Evolutionary conservation across 2,329 filamentous ascomycete genomes (phyloP).

Genomic region (Pestalotiopsis fici): DNA sequence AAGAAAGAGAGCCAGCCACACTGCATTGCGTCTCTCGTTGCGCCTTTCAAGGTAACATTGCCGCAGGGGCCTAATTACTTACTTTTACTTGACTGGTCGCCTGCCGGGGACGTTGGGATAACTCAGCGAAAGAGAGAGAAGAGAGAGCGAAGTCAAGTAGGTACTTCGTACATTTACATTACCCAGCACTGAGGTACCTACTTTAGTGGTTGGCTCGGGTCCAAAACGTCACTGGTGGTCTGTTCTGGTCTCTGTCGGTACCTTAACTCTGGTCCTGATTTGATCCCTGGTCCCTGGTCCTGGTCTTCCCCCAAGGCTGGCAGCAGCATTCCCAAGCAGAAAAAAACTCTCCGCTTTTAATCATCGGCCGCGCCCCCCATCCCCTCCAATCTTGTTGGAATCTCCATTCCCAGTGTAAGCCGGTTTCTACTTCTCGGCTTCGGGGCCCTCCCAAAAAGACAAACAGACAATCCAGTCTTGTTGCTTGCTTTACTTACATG

Average conservation of each 20-base stretch:
- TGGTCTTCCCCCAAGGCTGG: not conserved
- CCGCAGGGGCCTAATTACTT: not conserved
- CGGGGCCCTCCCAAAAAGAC: not conserved
- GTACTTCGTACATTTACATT: too few species aligned
- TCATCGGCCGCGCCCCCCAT: not conserved
- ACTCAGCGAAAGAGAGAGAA: too few species aligned
- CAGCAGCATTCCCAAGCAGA: not conserved
- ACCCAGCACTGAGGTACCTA: not conserved
- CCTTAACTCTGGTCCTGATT: too few species aligned
- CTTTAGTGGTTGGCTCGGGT: not conserved
- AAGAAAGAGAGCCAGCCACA: not conserved
- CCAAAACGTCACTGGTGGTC: slow-evolving; percentile 5
- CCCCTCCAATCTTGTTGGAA: slow-evolving; percentile 7
- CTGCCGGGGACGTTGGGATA: not conserved
- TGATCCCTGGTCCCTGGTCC: not conserved
- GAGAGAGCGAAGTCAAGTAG: too few species aligned
- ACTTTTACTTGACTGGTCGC: not conserved
- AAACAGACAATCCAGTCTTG: not conserved
- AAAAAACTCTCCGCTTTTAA: slow-evolving; percentile 4
- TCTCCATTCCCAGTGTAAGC: slow-evolving; percentile 4
- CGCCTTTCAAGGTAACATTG: not conserved
- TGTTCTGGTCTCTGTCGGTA: not conserved
- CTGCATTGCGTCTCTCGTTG: not conserved
- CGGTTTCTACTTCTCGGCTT: not conserved
- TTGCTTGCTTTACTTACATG: not conserved